Base-by-base conservation (phyloP, 805 yeast genomes). In the Hanseniaspora thailandica region DNA sequence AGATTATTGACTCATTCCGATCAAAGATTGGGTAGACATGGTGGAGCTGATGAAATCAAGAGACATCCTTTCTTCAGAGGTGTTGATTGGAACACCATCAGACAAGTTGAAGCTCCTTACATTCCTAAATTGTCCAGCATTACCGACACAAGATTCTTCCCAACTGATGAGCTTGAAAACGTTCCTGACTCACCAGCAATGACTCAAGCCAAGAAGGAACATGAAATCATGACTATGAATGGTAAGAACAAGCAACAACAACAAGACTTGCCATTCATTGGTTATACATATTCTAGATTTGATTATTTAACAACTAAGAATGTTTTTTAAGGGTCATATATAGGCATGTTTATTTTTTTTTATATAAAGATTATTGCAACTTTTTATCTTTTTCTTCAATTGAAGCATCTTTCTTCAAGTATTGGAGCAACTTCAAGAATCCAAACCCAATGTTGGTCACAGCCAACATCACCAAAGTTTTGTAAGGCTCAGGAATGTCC, bases 141-240 rank as follows among this genome's bases (percentile, higher is more conserved):
- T 56, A 90, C 97, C 5, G 98, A 93, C 67, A 93, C 98, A 0
- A 76, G 97, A 61, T 90, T 90, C 73, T 93, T 93, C 87, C 97
- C 98, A 40, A 87, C 95, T 1, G 97, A 90, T 66, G 98, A 90
- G 64, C 73, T 90, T 62, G 96, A 90, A 66, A 86, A 86, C 62
- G 88, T 90, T 49, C 96, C 97, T 2, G 97, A 89, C 62, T 80
- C 86, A 45, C 95, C 96, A 12, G 82, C 82, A 4, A 71, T 77
- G 64, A 74, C 76, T 63, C 75, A 73, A 63, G 82, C 82, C 60
- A 76, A 76, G 61, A 83, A 77, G 63, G 67, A 68, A 44, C 72
- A 72, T 61, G 52, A 54, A 25, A 65, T 60, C 28, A 69, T 67
- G 36, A 66, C 66, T 22, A 69, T 69, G 55, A 80, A 75, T 60